Conservation (phyloP, 192 early-diverging fungal genomes). For the Physocladia obscura region DNA sequence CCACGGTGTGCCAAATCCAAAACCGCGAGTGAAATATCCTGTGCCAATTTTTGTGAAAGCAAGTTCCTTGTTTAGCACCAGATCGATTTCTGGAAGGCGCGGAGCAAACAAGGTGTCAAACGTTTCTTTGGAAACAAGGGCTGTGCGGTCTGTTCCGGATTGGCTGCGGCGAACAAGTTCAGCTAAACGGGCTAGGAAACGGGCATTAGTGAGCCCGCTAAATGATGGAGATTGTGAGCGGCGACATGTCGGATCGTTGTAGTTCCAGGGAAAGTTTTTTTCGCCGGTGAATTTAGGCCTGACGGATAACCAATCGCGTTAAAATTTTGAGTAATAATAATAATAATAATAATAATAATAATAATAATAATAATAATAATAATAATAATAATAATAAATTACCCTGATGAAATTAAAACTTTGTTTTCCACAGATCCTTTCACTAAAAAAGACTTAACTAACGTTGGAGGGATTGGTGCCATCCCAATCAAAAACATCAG, state of each 20-base stretch:
- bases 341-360: constrained; percentile 31
- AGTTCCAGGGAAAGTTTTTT: constrained; percentile 34
- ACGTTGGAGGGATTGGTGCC: background rate
- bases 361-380: constrained; percentile 17
- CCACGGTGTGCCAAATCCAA: background rate
- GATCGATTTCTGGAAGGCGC: constrained; percentile 15
- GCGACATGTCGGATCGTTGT: constrained; percentile 40
- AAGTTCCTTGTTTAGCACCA: constrained; percentile 4
- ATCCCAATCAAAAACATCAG: constrained; percentile 32
- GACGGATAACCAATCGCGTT: constrained; percentile 14
- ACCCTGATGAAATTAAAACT: constrained; percentile 30
- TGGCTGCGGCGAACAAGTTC: constrained; percentile 60
- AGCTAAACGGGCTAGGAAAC: constrained; percentile 55
- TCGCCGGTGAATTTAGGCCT: constrained; percentile 8
- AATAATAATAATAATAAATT: constrained; percentile 29
- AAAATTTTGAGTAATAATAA: constrained; percentile 22
- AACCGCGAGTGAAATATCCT: constrained; percentile 18
- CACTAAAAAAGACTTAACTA: constrained; percentile 9
- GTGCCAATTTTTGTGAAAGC: constrained; percentile 26
- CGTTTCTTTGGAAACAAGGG: constrained; percentile 32
- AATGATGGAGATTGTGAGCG: constrained; percentile 48
- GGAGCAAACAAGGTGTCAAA: constrained; percentile 32
- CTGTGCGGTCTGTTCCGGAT: constrained; percentile 36
- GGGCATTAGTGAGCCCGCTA: constrained; percentile 57
- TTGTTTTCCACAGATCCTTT: constrained; percentile 24